Evolutionary conservation across 306 rosid species (phyloP), one percentile per base, ranked within the genome.

Genomic region (Adenanthera pavonina): DNA sequence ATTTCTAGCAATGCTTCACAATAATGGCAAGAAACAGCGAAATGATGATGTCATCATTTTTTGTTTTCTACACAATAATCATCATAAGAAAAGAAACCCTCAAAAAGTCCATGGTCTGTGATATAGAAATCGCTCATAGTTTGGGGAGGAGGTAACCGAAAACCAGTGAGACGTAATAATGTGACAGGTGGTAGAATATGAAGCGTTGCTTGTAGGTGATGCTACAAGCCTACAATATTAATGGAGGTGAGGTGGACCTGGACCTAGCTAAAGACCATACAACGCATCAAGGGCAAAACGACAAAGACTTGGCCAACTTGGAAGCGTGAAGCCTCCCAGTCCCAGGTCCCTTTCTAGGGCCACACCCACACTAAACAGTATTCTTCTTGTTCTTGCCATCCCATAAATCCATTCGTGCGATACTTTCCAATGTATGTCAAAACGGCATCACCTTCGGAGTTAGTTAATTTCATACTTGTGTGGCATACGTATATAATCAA

Each of bases 231-330:
- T 25, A 51, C 15, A 72, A 83, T 84, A 79, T 17, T 52, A 36
- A 56, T 38, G 43, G 47, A 51, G 71, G 51, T 43, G 88, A 78
- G 72, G 78, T 84, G 86, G 87, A 70, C 47, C 68, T 34, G 83
- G 84, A 66, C 47, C 72, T 34, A 76, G 20, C 66, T 57, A 69
- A 43, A 3, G 4, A 65, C 48, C 76, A 84, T 90, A 76, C 91
- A 88, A 66, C 74, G 89, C 85, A 90, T 78, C 52, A 3, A 70
- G 80, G 36, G 72, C 46, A 81, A 82, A 68, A 82, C 25, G 87
- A 86, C 91, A 86, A 84, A 5, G 65, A 34, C 68, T 17, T 59
- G 52, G 48, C 64, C 84, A 81, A 83, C 82, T 76, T 60, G 85
- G 81, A 78, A 61, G n/a, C 68, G 38, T 13, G 68, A 30, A 61